These are phyloP conservation scores for Teunomyces atbi DNA, from an alignment of 805 yeast genomes.

Conservation along the genomic window DNA sequence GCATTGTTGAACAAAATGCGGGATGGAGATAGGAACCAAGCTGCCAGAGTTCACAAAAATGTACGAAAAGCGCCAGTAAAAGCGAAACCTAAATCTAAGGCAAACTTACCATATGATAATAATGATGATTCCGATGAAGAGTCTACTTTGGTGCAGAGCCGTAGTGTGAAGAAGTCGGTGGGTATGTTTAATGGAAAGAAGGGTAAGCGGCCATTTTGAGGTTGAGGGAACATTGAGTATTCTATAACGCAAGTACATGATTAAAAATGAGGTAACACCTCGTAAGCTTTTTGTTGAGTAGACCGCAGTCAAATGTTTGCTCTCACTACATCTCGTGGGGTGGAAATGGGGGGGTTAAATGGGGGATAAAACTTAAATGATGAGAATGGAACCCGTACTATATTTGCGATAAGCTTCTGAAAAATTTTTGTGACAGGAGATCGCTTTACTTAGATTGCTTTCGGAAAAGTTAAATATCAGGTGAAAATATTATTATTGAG, in stretches of 20 bases:
- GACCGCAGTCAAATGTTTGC: background rate
- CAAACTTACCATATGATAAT: background rate
- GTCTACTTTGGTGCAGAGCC: background rate
- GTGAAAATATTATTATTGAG: background rate
- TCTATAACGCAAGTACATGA: background rate
- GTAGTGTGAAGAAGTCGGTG: conserved; percentile 6
- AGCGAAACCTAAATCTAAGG: background rate
- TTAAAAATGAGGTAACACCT: no score
- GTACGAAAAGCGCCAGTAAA: background rate
- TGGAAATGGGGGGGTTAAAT: background rate
- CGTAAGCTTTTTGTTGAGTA: no score
- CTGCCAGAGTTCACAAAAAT: background rate
- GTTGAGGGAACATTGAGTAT: no score
- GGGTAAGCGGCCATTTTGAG: conserved; percentile 5
- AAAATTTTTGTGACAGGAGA: background rate
- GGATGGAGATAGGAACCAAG: conserved; percentile 14
- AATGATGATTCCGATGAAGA: conserved; percentile 6
- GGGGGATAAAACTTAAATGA: background rate
- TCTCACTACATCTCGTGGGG: background rate
- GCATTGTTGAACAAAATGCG: conserved; percentile 40
- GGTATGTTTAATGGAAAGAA: conserved; percentile 3
- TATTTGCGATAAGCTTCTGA: background rate
- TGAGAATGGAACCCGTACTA: background rate
- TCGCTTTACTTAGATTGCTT: background rate
- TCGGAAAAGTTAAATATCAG: background rate